A percentile compares a stretch with the other conserved stretches of the same genome.
phyloP scores from a whole-genome alignment of 148 eudicot genomes.

The Cornus kousa region DNA sequence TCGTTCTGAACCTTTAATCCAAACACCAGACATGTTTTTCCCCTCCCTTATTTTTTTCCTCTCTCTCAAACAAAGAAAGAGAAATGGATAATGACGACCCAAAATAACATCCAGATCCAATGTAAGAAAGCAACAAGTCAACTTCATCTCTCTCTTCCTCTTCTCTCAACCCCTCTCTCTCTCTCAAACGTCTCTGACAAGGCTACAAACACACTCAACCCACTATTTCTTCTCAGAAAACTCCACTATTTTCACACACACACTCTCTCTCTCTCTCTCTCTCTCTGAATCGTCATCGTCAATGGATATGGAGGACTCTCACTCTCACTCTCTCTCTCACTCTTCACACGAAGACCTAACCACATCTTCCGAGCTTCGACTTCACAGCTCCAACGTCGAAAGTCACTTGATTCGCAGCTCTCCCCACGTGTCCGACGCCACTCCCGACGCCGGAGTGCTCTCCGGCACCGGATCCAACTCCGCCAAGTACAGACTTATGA shows the following conservation, averaged over 20 bases:
- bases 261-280: constrained; percentile 3
- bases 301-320: constrained; percentile 11
- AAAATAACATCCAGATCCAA: constrained; percentile 15
- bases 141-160: background rate
- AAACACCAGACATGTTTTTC: too few relatives aligned
- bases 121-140: constrained; percentile 1
- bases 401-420: background rate
- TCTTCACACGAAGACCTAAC: constrained; percentile 3
- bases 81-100: constrained; percentile 13
- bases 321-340: constrained; percentile 7
- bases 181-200: background rate
- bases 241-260: background rate
- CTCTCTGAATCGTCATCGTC: background rate
- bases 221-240: constrained; percentile 3
- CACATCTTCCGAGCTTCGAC: constrained; percentile 4
- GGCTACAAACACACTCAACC: constrained; percentile 1
- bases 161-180: background rate
- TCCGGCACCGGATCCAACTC: constrained; percentile 24
- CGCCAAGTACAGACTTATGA: constrained; percentile 75
- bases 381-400: background rate
- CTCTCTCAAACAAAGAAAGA: too few relatives aligned
- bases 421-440: background rate
- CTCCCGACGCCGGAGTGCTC: constrained; percentile 8
- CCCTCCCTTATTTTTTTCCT: too few relatives aligned
- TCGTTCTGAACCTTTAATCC: too few relatives aligned